Evolutionary conservation across 768 basidiomycete genomes (phyloP), one percentile per base, ranked within the genome.

Genomic region (Termitomyces sp.): DNA sequence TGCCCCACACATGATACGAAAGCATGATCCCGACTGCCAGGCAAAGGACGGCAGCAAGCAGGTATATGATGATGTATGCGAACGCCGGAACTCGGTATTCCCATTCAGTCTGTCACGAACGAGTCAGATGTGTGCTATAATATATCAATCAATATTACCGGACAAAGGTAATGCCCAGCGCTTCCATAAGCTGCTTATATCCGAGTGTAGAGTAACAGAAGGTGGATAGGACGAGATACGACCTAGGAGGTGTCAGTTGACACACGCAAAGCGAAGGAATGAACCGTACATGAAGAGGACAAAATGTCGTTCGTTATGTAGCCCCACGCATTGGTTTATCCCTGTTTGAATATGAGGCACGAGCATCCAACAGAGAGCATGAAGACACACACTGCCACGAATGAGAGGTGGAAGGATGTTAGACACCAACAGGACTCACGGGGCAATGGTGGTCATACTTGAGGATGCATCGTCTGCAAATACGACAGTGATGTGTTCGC

Each of bases 251-350:
- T 34, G 27, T 53, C n/a, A 13, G 48, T 50, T 34, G 13, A 44
- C 32, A 45, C 37, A 27, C 39, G 16, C 14, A 16, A 44, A 30
- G 22, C 13, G 24, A 33, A 5, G 5, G 43, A 24, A 9, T 8
- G 40, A 16, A n/a, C 73, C 87, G 55, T 61, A 92, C 93, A 98
- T 89, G 81, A 98, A 99, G 47, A 98, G 76, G 39, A 96, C 82
- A 65, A 99, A 99, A 73, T 98, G 94, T 0, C 96, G 86, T 68
- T 98, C 95, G 65, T 98, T 99, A 69, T 96, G 80, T 7, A 98
- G 71, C 12, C 96, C 96, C 44, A 99, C 96, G 68, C 96, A 98
- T 83, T 94, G 93, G 71, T 98, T 98, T 50, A 98, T 85, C 95
- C 95, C 93, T 95, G 67, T 7, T 37, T 16, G 37, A 42, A 32